phyloP scores from a whole-genome alignment of 768 basidiomycete genomes.

The Lactarius vividus region DNA sequence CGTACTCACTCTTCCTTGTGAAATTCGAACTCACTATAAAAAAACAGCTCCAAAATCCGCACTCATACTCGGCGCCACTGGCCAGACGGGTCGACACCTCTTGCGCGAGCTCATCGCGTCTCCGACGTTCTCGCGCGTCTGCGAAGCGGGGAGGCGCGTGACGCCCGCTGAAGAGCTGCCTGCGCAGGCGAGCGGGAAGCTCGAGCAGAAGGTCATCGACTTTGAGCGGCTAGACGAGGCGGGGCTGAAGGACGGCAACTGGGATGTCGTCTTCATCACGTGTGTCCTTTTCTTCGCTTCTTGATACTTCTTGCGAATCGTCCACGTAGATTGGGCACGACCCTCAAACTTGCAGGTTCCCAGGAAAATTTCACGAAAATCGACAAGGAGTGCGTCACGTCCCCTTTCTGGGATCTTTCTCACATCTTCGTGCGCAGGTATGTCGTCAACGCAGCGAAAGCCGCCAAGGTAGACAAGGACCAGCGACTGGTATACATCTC shows the following conservation, averaged over 20 bases:
- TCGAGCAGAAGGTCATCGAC: conserved; percentile 65
- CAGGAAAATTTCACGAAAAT: conserved; percentile 70
- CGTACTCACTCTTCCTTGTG: background rate
- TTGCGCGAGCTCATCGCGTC: conserved; percentile 60
- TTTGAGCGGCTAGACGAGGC: conserved; percentile 62
- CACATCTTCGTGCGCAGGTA: conserved; percentile 43
- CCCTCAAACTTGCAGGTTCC: conserved; percentile 56
- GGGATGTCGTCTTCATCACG: conserved; percentile 77
- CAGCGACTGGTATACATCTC: conserved; percentile 74
- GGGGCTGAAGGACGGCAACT: conserved; percentile 52
- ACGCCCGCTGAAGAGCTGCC: conserved; percentile 45
- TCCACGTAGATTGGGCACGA: conserved; percentile 58
- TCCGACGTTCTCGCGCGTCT: conserved; percentile 53
- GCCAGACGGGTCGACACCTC: conserved; percentile 60
- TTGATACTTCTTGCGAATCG: background rate
- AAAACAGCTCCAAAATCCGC: conserved; percentile 38
- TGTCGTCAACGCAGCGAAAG: conserved; percentile 69
- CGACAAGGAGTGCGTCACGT: conserved; percentile 58
- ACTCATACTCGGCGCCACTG: conserved; percentile 75
- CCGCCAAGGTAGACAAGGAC: conserved; percentile 43
- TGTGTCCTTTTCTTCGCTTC: conserved; percentile 34
- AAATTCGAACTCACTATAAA: background rate
- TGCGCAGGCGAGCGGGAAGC: conserved; percentile 47
- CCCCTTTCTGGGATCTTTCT: background rate
- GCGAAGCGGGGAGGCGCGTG: conserved; percentile 66